Conservation (phyloP, 176 grass and related monocot genomes). For the Eremochloa ophiuroides region DNA sequence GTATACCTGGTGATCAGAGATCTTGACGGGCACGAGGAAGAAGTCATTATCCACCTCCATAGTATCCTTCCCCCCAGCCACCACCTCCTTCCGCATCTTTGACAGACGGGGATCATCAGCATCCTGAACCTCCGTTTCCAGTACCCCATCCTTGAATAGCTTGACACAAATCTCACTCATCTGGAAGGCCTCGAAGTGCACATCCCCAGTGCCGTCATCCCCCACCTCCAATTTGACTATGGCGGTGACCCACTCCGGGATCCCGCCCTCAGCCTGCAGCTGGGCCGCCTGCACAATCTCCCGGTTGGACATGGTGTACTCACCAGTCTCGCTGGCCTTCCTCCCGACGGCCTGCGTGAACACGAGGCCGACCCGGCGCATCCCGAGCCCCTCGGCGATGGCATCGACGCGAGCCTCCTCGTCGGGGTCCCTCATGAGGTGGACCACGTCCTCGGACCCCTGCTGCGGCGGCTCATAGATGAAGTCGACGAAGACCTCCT, state of each 20-base stretch:
- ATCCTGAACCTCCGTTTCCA: constrained; percentile 63
- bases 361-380: constrained; percentile 70
- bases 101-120: constrained; percentile 62
- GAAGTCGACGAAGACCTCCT: constrained; percentile 69
- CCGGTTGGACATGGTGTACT: constrained; percentile 79
- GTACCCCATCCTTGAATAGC: constrained; percentile 80
- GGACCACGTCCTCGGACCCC: constrained; percentile 54
- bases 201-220: constrained; percentile 60
- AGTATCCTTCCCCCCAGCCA: constrained; percentile 70
- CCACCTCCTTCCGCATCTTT: constrained; percentile 83
- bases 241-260: constrained; percentile 79
- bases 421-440: constrained; percentile 46
- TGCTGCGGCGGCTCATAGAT: constrained; percentile 94
- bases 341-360: constrained; percentile 95
- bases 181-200: constrained; percentile 98
- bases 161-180: constrained; percentile 91
- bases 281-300: constrained; percentile 81
- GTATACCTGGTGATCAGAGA: constrained; percentile 84
- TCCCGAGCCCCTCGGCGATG: constrained; percentile 69
- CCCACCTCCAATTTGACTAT: constrained; percentile 80
- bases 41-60: constrained; percentile 94
- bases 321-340: constrained; percentile 62
- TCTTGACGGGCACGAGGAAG: constrained; percentile 93
- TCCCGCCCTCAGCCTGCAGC: constrained; percentile 63
- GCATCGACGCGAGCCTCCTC: constrained; percentile 83